A percentile compares a stretch with the other conserved stretches of the same genome.
Evolutionary conservation across 2,329 filamentous ascomycete species (phyloP).

Genomic region (Penicillium janthinellum): DNA sequence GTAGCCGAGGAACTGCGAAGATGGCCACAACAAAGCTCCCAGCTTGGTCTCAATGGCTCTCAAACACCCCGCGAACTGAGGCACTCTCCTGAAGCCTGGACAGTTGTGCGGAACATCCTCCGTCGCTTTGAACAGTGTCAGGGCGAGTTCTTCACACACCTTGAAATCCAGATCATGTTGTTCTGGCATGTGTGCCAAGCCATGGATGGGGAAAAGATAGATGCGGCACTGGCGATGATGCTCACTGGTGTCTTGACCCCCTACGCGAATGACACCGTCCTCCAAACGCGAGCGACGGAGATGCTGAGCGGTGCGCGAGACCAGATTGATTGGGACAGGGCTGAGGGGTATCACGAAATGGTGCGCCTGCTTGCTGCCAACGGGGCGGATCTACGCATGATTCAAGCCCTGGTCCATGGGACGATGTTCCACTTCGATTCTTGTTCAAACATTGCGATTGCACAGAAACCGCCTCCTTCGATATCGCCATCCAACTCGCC

Average conservation of each 20-base stretch:
- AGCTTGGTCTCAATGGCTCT: background rate
- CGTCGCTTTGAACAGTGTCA: background rate
- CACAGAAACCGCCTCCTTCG: background rate
- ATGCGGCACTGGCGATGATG: background rate
- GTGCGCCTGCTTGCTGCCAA: background rate
- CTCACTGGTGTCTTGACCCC: background rate
- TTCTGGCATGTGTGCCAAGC: background rate
- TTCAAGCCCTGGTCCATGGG: background rate
- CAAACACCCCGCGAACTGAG: background rate
- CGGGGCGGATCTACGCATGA: background rate
- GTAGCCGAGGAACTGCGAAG: background rate
- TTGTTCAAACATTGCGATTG: background rate
- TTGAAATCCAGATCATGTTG: conserved; percentile 1
- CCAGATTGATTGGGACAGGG: background rate
- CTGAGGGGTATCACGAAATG: background rate
- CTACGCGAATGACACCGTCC: background rate
- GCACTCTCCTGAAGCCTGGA: background rate
- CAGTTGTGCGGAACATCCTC: background rate
- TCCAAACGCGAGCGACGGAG: background rate
- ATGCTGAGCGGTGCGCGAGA: background rate
- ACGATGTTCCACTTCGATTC: background rate
- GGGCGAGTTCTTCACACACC: background rate
- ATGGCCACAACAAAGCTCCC: background rate
- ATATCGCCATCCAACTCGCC: background rate
- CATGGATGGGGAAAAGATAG: background rate